Percentiles rank a stretch among this genome's conserved stretches.
Evolutionary conservation across 1,284 basidiomycete species (phyloP).

Genomic region (Phenoliferia sp.): DNA sequence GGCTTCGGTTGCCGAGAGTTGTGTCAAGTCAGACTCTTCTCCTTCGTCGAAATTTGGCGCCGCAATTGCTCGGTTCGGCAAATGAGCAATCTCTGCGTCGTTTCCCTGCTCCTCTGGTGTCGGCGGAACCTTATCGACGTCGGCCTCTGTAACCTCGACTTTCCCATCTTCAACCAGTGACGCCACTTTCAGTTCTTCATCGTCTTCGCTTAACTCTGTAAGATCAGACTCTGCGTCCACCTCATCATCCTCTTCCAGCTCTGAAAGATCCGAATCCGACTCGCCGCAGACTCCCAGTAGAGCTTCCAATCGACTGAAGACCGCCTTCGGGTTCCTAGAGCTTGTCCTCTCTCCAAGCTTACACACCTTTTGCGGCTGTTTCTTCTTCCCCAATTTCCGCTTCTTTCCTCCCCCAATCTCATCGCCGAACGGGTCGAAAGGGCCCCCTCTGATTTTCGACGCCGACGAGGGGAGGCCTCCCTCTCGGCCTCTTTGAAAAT

Average conservation of each 20-base stretch:
- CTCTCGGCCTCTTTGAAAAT: not conserved
- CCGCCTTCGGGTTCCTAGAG: not conserved
- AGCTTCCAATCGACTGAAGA: not conserved
- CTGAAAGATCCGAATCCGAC: not conserved
- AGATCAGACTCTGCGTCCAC: not conserved
- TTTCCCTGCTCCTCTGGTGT: too few species aligned
- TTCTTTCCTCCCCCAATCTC: not conserved
- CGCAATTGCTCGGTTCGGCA: too few species aligned
- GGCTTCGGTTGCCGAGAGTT: too few species aligned
- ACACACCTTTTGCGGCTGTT: not conserved
- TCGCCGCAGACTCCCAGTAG: not conserved
- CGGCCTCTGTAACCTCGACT: too few species aligned
- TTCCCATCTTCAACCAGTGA: too few species aligned
- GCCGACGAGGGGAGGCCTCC: constrained; percentile 1
- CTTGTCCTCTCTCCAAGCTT: not conserved
- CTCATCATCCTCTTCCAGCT: not conserved
- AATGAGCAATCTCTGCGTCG: too few species aligned
- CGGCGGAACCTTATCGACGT: too few species aligned
- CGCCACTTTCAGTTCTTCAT: too few species aligned
- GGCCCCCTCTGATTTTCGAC: not conserved
- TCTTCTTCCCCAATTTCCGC: not conserved
- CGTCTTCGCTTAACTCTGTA: too few species aligned
- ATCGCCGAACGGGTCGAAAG: not conserved
- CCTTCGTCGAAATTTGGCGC: too few species aligned
- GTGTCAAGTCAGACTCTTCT: too few species aligned